Base-by-base conservation (phyloP, 345 rosid genomes). In the Murraya koenigii region DNA sequence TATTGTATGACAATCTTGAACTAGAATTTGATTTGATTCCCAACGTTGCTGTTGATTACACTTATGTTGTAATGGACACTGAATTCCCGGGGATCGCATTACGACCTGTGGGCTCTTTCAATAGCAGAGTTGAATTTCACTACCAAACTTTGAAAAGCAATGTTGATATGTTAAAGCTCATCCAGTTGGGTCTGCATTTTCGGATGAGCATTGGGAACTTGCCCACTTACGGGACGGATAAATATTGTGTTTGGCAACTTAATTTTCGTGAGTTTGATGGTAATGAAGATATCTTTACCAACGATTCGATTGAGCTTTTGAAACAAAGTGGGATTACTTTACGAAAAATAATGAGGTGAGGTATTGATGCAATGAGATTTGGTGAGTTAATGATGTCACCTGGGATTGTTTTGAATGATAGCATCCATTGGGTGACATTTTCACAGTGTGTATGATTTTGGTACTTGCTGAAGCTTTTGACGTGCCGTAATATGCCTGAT, bases 321-420 rank as follows among this genome's bases (percentile, higher is more conserved):
- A 81, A 80, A 1, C 90, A 87, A 52, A 86, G 97, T 26, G 98
- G 97, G 62, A 94, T 92, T 23, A 94, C 64, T 90, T 92, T 33
- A 82, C 77, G n/a, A 92, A 75, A 74, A 90, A 92, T 84, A 87
- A 81, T 1, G 93, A 85, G 36, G 79, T 79, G n/a, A 36, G 98
- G 98, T 2, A 86, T 92, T 28, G 93, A 90, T n/a, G 87, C 35
- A 33, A 33, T 39, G 82, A 80, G 77, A 70, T 92, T 94, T 11
- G 93, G 93, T 9, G 98, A 94, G 88, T 82, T 92, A 9, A 52
- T 94, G 44, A 92, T 94, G 94, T 89, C 97, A 0, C 92, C 98
- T 0, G 97, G 97, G 76, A 83, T 94, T 19, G 98, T 94, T 68
- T 74, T 94, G 84, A 92, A 90, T 73, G 93, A 92, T 64, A 84